These are phyloP conservation scores for Baorangia bicolor DNA, from an alignment of 768 basidiomycete species.

Conservation along the genomic window DNA sequence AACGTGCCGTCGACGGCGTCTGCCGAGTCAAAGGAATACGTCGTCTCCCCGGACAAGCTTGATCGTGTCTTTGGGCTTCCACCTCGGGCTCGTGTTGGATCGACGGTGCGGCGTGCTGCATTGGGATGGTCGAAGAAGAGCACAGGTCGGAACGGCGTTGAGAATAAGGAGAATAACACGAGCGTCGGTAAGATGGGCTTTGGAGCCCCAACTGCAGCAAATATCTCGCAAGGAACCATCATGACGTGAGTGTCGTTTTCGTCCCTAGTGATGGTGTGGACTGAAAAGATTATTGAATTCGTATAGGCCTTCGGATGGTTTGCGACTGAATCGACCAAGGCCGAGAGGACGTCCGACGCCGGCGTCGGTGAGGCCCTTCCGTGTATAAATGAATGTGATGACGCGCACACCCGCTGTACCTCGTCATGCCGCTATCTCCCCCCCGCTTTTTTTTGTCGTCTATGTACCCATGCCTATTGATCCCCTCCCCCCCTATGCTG, in stretches of 20 bases:
- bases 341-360: conserved; percentile 43
- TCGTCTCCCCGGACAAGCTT: conserved; percentile 29
- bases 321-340: conserved; percentile 46
- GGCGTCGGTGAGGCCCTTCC: conserved; percentile 27
- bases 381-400: conserved; percentile 15
- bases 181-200: conserved; percentile 4
- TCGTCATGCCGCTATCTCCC: neutral
- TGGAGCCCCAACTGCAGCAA: conserved; percentile 6
- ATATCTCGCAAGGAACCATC: conserved; percentile 36
- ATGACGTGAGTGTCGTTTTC: conserved; percentile 50
- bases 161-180: conserved; percentile 54
- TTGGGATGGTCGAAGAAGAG: conserved; percentile 68
- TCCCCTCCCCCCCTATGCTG: conserved; percentile 24
- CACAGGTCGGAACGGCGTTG: conserved; percentile 47
- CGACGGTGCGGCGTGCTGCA: conserved; percentile 53
- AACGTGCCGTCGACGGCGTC: conserved; percentile 35
- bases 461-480: conserved; percentile 35
- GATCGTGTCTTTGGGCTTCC: conserved; percentile 25
- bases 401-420: neutral
- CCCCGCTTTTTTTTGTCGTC: conserved; percentile 2
- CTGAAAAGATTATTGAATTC: neutral
- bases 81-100: conserved; percentile 51
- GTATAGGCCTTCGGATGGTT: conserved; percentile 39
- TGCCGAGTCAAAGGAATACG: conserved; percentile 36
- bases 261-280: neutral